phyloP scores from a whole-genome alignment of 2,329 filamentous ascomycete species.

The Xylaria sp. region DNA sequence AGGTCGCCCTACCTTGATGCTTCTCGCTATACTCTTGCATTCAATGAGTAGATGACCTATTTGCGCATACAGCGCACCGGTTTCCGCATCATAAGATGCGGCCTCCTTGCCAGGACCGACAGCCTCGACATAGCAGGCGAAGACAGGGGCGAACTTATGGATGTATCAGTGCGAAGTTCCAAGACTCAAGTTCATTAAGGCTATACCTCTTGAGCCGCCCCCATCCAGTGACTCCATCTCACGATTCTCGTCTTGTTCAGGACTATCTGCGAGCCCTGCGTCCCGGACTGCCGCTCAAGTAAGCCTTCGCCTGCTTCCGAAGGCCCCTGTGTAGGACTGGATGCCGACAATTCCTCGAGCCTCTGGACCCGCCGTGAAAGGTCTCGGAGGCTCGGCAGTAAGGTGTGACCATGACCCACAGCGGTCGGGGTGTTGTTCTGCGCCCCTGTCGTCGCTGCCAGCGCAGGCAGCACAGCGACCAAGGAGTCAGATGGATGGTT shows the following conservation, averaged over 20 bases:
- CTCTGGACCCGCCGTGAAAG: conserved; percentile 24
- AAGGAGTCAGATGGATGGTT: background rate
- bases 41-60: conserved; percentile 36
- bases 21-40: conserved; percentile 39
- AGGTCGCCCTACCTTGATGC: conserved; percentile 39
- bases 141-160: conserved; percentile 35
- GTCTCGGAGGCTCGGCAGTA: conserved; percentile 12
- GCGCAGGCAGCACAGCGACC: background rate
- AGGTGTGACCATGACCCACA: conserved; percentile 4
- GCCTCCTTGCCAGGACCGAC: conserved; percentile 18
- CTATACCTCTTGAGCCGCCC: conserved; percentile 36
- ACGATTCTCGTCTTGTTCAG: conserved; percentile 42
- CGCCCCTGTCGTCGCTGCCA: background rate
- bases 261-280: conserved; percentile 35
- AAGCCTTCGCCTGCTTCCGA: conserved; percentile 28
- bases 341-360: conserved; percentile 25
- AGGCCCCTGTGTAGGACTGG: conserved; percentile 14
- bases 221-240: conserved; percentile 39
- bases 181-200: background rate
- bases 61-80: conserved; percentile 28
- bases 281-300: conserved; percentile 27
- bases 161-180: conserved; percentile 6
- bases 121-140: conserved; percentile 34
- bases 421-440: conserved; percentile 5
- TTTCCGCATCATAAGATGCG: conserved; percentile 28